These are phyloP conservation scores for Aleurites moluccanus DNA, from an alignment of 441 rosid species.

Conservation along the genomic window DNA sequence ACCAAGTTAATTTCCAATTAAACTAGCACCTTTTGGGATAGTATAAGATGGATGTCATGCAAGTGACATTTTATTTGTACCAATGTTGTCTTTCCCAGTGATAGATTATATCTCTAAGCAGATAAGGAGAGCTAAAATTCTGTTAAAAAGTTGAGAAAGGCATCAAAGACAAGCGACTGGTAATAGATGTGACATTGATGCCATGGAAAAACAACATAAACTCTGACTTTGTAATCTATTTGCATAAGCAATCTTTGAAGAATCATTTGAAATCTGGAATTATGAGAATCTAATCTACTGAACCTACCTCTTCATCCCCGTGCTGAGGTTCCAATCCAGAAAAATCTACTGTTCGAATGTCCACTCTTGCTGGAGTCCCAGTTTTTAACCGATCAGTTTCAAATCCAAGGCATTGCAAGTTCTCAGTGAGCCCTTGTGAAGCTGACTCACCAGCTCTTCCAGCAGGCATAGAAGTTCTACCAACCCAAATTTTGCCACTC, in stretches of 20 bases:
- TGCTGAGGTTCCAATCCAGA: conserved; percentile 86
- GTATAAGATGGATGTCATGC: not conserved
- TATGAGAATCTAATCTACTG: conserved; percentile 25
- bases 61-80: not conserved
- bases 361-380: conserved; percentile 99
- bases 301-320: conserved; percentile 94
- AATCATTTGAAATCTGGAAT: conserved; percentile 22
- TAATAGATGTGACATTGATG: not conserved
- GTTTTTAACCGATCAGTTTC: conserved; percentile 92
- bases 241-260: conserved; percentile 18
- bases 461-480: conserved; percentile 91
- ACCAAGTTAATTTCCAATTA: not conserved
- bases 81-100: not conserved
- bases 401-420: conserved; percentile 84
- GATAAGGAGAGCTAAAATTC: not conserved
- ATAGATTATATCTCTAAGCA: not conserved
- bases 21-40: not conserved
- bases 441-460: conserved; percentile 99
- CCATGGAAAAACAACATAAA: not conserved
- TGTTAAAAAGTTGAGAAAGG: not conserved
- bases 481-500: conserved; percentile 99
- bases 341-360: conserved; percentile 84
- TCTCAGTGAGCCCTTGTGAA: conserved; percentile 94
- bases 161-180: not conserved
- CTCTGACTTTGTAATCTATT: conserved; percentile 8